Conservation (phyloP, 208 protist genomes). For the Phytomonas sp. region DNA sequence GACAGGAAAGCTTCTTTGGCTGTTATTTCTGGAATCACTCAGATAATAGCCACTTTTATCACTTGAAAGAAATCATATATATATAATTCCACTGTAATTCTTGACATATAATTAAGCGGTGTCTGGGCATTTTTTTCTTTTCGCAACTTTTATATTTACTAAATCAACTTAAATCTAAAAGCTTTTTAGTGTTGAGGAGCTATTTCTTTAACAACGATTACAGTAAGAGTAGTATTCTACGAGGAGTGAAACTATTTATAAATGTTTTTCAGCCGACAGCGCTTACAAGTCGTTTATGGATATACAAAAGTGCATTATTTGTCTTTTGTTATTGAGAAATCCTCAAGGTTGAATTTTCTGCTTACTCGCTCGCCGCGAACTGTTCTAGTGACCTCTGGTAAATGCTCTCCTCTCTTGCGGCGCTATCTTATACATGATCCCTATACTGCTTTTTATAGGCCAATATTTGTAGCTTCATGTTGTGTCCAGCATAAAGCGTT, state of each 20-base stretch:
- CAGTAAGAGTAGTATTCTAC: conserved; percentile 10
- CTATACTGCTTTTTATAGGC: not conserved
- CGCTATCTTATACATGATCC: not conserved
- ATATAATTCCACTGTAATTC: conserved; percentile 1
- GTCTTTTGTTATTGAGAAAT: not conserved
- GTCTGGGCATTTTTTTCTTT: not conserved
- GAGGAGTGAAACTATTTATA: not conserved
- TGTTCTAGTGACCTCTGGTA: not conserved
- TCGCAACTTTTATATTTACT: not conserved
- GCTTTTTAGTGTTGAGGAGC: not conserved
- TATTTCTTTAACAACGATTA: not conserved
- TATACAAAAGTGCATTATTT: not conserved
- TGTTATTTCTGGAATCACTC: not conserved
- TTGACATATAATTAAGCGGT: not conserved
- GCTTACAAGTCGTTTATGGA: not conserved
- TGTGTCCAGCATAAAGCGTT: not conserved
- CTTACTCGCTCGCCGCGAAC: not conserved
- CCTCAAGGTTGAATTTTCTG: not conserved
- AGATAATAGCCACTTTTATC: not conserved
- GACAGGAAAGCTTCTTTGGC: not conserved
- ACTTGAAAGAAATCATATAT: not conserved
- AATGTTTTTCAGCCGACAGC: not conserved
- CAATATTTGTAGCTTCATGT: not conserved
- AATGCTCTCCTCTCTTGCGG: not conserved
- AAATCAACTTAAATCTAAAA: not conserved